Evolutionary conservation across 2,329 filamentous ascomycete species (phyloP).

Genomic region (Paramyrothecium roridum): DNA sequence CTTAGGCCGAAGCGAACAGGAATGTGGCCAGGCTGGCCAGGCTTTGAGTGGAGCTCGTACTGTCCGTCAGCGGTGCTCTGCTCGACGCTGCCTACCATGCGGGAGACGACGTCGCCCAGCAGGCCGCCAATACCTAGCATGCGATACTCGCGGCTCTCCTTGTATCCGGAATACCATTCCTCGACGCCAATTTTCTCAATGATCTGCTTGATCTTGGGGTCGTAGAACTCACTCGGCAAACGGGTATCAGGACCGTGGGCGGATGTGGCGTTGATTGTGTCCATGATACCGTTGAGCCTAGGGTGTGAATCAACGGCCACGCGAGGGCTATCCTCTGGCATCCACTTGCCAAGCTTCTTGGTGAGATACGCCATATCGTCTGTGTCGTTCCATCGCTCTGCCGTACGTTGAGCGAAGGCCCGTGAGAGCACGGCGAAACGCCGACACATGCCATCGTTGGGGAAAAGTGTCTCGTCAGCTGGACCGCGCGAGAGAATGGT

Average conservation of each 20-base stretch:
- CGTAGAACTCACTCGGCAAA: slow-evolving; percentile 85
- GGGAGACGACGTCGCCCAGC: slow-evolving; percentile 76
- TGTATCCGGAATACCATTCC: slow-evolving; percentile 90
- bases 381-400: slow-evolving; percentile 70
- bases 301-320: slow-evolving; percentile 84
- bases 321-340: slow-evolving; percentile 65
- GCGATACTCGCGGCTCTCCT: slow-evolving; percentile 83
- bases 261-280: slow-evolving; percentile 84
- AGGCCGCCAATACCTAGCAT: slow-evolving; percentile 81
- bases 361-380: slow-evolving; percentile 83
- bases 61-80: slow-evolving; percentile 50
- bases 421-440: slow-evolving; percentile 67
- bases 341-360: slow-evolving; percentile 75
- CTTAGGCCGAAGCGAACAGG: slow-evolving; percentile 72
- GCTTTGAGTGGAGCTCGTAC: slow-evolving; percentile 40
- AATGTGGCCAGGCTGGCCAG: slow-evolving; percentile 25
- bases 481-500: slow-evolving; percentile 64
- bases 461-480: slow-evolving; percentile 74
- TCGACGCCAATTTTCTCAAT: slow-evolving; percentile 77
- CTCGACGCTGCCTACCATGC: slow-evolving; percentile 68
- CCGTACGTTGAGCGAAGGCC: slow-evolving; percentile 69
- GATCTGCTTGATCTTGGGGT: slow-evolving; percentile 64
- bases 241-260: slow-evolving; percentile 74
- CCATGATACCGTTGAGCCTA: slow-evolving; percentile 85
- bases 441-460: slow-evolving; percentile 72